A percentile compares a stretch with the other conserved stretches of the same genome.
Evolutionary conservation across 768 basidiomycete species (phyloP).

Genomic region (Pulveroboletus sp.): DNA sequence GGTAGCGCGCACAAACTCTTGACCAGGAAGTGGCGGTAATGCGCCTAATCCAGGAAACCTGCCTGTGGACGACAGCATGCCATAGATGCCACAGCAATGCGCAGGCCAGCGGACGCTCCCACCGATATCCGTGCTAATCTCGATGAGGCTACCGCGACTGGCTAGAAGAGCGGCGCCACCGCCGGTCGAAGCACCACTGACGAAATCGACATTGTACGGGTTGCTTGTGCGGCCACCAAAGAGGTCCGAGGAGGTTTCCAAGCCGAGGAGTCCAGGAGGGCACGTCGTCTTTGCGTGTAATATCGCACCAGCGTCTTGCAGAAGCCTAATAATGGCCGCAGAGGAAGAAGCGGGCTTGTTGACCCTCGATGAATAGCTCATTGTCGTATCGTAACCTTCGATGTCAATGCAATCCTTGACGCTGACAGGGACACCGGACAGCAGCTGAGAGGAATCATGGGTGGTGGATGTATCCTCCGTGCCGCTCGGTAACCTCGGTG

Average conservation of each 20-base stretch:
- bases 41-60: conserved; percentile 37
- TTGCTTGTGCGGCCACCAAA: conserved; percentile 50
- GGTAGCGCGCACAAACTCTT: conserved; percentile 36
- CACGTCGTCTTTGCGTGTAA: conserved; percentile 41
- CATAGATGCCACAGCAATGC: conserved; percentile 46
- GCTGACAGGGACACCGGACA: conserved; percentile 48
- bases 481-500: conserved; percentile 6
- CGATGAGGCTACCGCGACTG: conserved; percentile 41
- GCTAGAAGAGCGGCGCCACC: conserved; percentile 52
- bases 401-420: conserved; percentile 49
- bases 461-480: conserved; percentile 1
- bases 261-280: conserved; percentile 40
- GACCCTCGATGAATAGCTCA: conserved; percentile 40
- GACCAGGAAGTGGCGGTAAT: conserved; percentile 33
- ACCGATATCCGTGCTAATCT: conserved; percentile 48
- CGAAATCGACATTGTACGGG: conserved; percentile 42
- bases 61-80: conserved; percentile 37
- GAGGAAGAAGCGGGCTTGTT: conserved; percentile 34
- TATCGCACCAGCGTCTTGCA: conserved; percentile 42
- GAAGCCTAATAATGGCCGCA: conserved; percentile 39
- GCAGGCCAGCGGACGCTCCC: conserved; percentile 51
- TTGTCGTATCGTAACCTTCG: conserved; percentile 44
- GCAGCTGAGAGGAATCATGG: conserved; percentile 13
- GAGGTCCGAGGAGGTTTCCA: conserved; percentile 42
- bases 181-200: conserved; percentile 48